These are phyloP conservation scores for Syzygium jambos DNA, from an alignment of 345 rosid genomes.

Conservation along the genomic window DNA sequence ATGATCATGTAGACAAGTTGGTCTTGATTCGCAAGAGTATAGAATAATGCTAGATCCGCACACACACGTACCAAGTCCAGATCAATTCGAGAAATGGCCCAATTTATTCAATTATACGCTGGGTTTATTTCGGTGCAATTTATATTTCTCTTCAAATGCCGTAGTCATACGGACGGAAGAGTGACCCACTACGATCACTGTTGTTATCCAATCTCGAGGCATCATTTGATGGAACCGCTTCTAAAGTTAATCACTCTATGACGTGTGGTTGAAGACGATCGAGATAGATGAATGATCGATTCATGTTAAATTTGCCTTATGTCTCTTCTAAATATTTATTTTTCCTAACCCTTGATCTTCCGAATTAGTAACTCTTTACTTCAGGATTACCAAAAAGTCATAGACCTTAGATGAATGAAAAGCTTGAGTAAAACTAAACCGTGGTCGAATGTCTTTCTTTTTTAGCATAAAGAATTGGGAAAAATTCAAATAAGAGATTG, in stretches of 20 bases:
- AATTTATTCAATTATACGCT: neutral
- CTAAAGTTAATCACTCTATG: neutral
- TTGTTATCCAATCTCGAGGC: neutral
- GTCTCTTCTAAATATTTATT: neutral
- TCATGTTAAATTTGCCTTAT: neutral
- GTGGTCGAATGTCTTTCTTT: neutral
- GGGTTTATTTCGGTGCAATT: neutral
- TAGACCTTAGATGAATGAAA: neutral
- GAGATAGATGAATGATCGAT: neutral
- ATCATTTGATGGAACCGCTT: neutral
- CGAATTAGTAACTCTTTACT: neutral
- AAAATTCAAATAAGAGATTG: neutral
- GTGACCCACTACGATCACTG: neutral
- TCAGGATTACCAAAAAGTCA: neutral
- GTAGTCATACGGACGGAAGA: neutral
- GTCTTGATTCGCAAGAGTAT: too few relatives aligned
- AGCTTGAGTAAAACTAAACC: neutral
- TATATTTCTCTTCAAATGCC: neutral
- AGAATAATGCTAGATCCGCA: too few relatives aligned
- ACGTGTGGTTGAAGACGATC: neutral
- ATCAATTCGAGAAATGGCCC: neutral
- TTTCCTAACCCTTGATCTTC: neutral
- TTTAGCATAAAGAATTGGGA: too few relatives aligned
- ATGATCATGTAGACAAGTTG: too few relatives aligned
- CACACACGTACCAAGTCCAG: too few relatives aligned